Evolutionary conservation across 1,284 basidiomycete genomes (phyloP).

Genomic region (Mycosarcoma maydis): DNA sequence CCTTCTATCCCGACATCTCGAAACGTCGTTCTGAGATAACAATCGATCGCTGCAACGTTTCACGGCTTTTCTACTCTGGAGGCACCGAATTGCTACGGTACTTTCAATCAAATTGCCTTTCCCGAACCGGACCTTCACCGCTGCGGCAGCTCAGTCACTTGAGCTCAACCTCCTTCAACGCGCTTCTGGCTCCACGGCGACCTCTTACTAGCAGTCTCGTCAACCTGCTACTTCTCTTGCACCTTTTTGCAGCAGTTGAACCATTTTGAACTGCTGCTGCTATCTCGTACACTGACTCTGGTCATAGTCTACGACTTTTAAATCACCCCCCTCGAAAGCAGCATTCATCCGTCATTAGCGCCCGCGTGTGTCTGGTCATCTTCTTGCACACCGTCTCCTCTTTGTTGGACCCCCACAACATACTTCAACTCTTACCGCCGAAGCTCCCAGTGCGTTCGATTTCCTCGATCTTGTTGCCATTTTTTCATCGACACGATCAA

Average conservation of each 20-base stretch:
- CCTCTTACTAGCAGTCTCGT: too few relatives aligned
- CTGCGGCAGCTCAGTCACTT: too few relatives aligned
- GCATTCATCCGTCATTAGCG: slow-evolving; percentile 29
- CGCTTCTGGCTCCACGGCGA: too few relatives aligned
- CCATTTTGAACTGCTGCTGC: slow-evolving; percentile 5
- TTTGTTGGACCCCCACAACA: neutral
- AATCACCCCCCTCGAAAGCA: slow-evolving; percentile 39
- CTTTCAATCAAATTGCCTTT: neutral
- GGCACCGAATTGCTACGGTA: neutral
- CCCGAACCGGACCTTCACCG: too few relatives aligned
- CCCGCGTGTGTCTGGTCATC: neutral
- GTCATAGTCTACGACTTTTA: slow-evolving; percentile 12
- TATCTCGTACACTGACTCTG: slow-evolving; percentile 9
- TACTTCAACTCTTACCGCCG: too few relatives aligned
- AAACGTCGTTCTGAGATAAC: neutral
- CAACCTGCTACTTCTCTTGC: neutral
- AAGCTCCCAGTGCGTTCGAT: too few relatives aligned
- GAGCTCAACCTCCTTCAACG: too few relatives aligned
- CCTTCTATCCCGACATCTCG: neutral
- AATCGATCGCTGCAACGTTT: too few relatives aligned
- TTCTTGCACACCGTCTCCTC: slow-evolving; percentile 1
- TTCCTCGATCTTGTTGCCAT: too few relatives aligned
- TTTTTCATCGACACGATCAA: too few relatives aligned
- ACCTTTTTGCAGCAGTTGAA: neutral
- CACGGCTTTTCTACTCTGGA: too few relatives aligned